A percentile compares a stretch with the other conserved stretches of the same genome.
Conservation (phyloP, 208 protist species). For the Trypanosoma rangeli region DNA sequence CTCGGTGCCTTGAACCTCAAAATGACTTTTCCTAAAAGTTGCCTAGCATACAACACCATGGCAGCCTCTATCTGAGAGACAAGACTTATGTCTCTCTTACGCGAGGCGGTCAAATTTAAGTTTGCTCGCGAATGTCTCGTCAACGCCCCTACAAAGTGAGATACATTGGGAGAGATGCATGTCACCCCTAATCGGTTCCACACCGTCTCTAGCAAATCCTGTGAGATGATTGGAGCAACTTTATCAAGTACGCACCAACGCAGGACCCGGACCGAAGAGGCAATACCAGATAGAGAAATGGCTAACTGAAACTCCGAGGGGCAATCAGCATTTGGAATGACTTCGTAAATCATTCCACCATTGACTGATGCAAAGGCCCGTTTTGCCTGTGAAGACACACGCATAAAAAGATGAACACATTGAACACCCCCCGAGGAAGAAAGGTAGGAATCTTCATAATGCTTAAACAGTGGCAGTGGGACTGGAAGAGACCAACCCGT, state of each 20-base stretch:
- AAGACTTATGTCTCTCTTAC: slow-evolving; percentile 19
- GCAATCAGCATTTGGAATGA: slow-evolving; percentile 30
- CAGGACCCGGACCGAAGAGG: slow-evolving; percentile 41
- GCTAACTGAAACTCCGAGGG: slow-evolving; percentile 38
- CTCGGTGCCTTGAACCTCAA: slow-evolving; percentile 23
- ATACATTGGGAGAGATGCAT: slow-evolving; percentile 37
- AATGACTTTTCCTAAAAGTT: slow-evolving; percentile 66
- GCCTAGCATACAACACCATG: slow-evolving; percentile 75
- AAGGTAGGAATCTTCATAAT: slow-evolving; percentile 2
- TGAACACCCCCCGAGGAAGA: slow-evolving; percentile 3
- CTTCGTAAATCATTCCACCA: slow-evolving; percentile 43
- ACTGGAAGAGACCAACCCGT: slow-evolving; percentile 27
- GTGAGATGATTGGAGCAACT: slow-evolving; percentile 6
- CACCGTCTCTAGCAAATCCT: slow-evolving; percentile 17
- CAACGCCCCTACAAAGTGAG: slow-evolving; percentile 33
- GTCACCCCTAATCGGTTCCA: slow-evolving; percentile 11
- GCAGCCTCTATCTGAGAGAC: slow-evolving; percentile 70
- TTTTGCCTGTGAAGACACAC: slow-evolving; percentile 30
- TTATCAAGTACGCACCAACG: slow-evolving; percentile 37
- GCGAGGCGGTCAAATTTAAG: background rate
- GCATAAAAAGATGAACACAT: slow-evolving; percentile 14
- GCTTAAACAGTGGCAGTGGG: slow-evolving; percentile 22
- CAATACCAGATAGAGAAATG: slow-evolving; percentile 41
- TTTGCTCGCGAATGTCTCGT: slow-evolving; percentile 27
- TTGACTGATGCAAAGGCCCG: slow-evolving; percentile 42